Base-by-base conservation (phyloP, 768 basidiomycete genomes). In the Termitomyces sp. region DNA sequence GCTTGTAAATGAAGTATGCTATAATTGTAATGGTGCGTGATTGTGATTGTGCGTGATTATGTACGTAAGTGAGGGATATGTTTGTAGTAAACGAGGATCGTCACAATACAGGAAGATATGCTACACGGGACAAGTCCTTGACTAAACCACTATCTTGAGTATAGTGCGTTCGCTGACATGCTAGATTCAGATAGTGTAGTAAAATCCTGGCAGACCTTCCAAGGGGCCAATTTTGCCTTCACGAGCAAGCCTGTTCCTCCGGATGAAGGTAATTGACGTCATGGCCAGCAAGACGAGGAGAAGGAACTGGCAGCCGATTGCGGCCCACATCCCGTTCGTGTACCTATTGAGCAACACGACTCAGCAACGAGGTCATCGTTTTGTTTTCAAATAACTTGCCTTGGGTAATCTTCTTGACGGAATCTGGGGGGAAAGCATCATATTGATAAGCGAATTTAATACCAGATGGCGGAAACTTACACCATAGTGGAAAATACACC, bases 161-260 rank as follows among this genome's bases (percentile, higher is more conserved):
- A 34, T 49, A 16, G 16, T 46, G 24, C 46, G 46, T 6, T 29
- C 46, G 16, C 13, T 16, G 50, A 52, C 36, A 18, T 49, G 14
- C 32, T 34, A 24, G 48, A 49, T 49, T 74, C 62, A 76, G 57
- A 76, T 63, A 29, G 75, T 76, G 58, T 76, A 76, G 51, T 69
- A 68, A 61, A 76, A 76, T n/a, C 74, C 74, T n/a, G 69, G 68
- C 44, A 69, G 71, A 22, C 68, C 72, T 64, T 78, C 73, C 57
- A 72, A 59, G 3, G 67, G 61, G 16, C 65, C 67, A 26, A 68
- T 57, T 54, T 68, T 67, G n/a, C 74, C 73, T 59, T 73, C 69
- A 14, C 68, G 67, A 34, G 64, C 65, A n/a, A 67, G 66, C 47
- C 62, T 68, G 57, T 75, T 75, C 26, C 68, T 65, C 27, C 63